Base-by-base conservation (phyloP, 306 rosid genomes). In the Rubus parviflorus region DNA sequence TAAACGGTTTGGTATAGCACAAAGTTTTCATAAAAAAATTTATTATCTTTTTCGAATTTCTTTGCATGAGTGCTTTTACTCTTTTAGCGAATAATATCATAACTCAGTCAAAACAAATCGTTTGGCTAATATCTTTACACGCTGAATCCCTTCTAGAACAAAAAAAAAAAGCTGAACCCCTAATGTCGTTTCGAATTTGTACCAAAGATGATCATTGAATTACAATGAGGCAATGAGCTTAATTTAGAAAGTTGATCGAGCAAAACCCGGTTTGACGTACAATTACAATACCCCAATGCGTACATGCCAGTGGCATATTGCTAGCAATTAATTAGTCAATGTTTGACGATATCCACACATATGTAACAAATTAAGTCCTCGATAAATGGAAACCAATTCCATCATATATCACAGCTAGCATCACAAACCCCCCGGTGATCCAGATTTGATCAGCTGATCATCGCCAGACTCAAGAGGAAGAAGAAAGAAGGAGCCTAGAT, bases 341-440 rank as follows among this genome's bases (percentile, higher is more conserved):
- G 61, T 70, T 15, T 48, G 75, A 70, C 25, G 19, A 72, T 48
- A 74, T 76, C 89, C 90, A 63, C 84, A 67, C 79, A 83, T 17
- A 74, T 51, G 45, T 77, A 86, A 82, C 91, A 74, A 80, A 66
- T 66, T 41, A 43, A 64, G 80, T 38, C 88, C 81, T 83, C 47
- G 67, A 80, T 79, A 84, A 71, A 73, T 71, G 61, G 75, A 84
- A 80, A 58, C 6, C 19, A 23, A 23, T 25, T 60, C 68, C 65
- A 63, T 48, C 64, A 53, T 56, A 68, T 56, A 70, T 68, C 25
- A 47, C 78, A 40, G 5, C 40, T 16, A 30, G 22, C 37, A 25
- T 25, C 30, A 60, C 66, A 60, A 60, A 41, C 8, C 15, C 47
- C 17, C 16, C 0, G 17, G 3, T 35, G 19, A 22, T 57, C 68